These are phyloP conservation scores for Calonectria crousiana DNA, from an alignment of 2,329 filamentous ascomycete species.

Conservation along the genomic window DNA sequence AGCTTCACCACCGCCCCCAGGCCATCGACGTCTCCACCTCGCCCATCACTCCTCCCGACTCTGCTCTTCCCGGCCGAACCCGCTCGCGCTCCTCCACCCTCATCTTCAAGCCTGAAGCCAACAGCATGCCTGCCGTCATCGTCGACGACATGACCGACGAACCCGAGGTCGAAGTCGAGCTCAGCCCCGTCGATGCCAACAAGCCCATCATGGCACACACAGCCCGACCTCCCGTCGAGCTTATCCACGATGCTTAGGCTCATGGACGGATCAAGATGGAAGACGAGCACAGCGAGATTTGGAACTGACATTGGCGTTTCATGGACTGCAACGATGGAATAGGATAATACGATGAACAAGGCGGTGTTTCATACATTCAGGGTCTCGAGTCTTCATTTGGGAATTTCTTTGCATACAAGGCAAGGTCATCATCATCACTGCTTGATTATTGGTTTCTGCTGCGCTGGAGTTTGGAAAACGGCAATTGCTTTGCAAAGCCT, in stretches of 20 bases:
- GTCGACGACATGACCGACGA: conserved; percentile 76
- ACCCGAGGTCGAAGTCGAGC: conserved; percentile 53
- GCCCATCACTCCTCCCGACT: conserved; percentile 48
- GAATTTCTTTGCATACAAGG: conserved; percentile 17
- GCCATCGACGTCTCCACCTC: conserved; percentile 54
- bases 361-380: conserved; percentile 16
- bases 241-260: conserved; percentile 63
- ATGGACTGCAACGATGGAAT: conserved; percentile 9
- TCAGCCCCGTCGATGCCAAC: conserved; percentile 56
- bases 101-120: conserved; percentile 72
- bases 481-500: conserved; percentile 17
- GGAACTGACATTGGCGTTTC: conserved; percentile 33
- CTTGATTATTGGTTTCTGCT: conserved; percentile 26
- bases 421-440: background rate
- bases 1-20: conserved; percentile 63
- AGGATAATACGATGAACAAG: conserved; percentile 13
- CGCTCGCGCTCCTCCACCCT: conserved; percentile 74
- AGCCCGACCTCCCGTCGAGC: conserved; percentile 72
- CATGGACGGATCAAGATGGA: background rate
- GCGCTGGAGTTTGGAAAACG: conserved; percentile 40
- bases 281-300: background rate
- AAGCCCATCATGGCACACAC: conserved; percentile 71
- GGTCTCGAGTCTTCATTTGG: conserved; percentile 2
- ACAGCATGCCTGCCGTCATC: conserved; percentile 73
- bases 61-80: conserved; percentile 43